Evolutionary conservation across 2,329 filamentous ascomycete species (phyloP).

Genomic region (Sphaerulina vaccinii): DNA sequence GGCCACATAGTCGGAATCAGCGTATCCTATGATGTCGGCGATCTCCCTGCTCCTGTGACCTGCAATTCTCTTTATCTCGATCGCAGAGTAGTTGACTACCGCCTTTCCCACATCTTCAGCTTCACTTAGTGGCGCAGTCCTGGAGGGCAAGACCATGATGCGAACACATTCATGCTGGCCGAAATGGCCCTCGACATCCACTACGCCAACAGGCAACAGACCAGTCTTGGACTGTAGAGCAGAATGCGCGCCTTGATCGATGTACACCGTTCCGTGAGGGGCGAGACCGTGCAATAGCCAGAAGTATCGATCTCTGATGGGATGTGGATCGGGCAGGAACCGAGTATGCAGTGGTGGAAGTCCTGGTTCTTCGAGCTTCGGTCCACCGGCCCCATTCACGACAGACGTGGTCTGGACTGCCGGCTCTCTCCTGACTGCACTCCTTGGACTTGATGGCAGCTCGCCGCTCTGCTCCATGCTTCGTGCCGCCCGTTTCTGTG

Average conservation of each 20-base stretch:
- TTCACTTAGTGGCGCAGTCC: conserved; percentile 42
- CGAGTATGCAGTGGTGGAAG: conserved; percentile 74
- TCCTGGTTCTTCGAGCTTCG: conserved; percentile 34
- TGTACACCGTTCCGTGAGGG: conserved; percentile 87
- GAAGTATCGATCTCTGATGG: conserved; percentile 91
- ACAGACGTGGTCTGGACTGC: conserved; percentile 28
- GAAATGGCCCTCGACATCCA: conserved; percentile 85
- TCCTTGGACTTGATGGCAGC: conserved; percentile 17
- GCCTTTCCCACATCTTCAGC: conserved; percentile 76
- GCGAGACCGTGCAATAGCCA: conserved; percentile 93
- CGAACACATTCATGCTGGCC: conserved; percentile 90
- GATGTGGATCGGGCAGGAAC: conserved; percentile 79
- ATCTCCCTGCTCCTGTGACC: conserved; percentile 83
- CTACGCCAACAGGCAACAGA: conserved; percentile 83
- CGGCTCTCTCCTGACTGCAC: conserved; percentile 12
- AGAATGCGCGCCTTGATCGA: conserved; percentile 82
- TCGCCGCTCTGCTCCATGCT: conserved; percentile 32
- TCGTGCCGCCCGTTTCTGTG: conserved; percentile 47
- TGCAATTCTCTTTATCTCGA: conserved; percentile 80
- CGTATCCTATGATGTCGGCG: conserved; percentile 76
- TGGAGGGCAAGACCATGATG: conserved; percentile 70
- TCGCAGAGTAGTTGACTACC: conserved; percentile 87
- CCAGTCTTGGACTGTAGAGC: conserved; percentile 82
- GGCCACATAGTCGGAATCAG: conserved; percentile 91
- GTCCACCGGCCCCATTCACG: conserved; percentile 31